A percentile compares a stretch with the other conserved stretches of the same genome.
Conservation (phyloP, 2,329 filamentous ascomycete species). For the Elsinoe australis region DNA sequence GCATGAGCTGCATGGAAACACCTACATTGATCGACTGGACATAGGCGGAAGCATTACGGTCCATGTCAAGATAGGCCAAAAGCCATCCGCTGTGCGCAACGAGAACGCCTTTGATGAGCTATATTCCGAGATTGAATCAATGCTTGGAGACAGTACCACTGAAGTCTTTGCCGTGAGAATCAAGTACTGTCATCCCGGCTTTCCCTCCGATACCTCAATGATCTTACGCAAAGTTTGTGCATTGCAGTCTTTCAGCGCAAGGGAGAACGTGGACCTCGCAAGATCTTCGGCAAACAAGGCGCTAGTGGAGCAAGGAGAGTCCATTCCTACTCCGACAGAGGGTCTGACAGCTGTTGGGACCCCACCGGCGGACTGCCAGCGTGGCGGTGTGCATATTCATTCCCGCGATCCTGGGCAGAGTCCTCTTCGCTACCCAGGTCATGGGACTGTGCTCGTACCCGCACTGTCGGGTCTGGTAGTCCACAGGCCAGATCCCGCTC, state of each 20-base stretch:
- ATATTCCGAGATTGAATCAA: constrained; percentile 9
- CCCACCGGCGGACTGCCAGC: no score
- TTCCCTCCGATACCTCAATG: constrained; percentile 5
- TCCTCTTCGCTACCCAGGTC: constrained; percentile 12
- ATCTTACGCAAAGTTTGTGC: constrained; percentile 21
- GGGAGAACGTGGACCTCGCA: background rate
- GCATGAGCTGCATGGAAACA: no score
- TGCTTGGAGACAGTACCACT: constrained; percentile 19
- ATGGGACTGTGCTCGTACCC: background rate
- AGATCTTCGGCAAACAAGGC: background rate
- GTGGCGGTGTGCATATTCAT: no score
- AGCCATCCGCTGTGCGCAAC: no score
- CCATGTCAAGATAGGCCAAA: background rate
- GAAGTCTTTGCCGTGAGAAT: constrained; percentile 9
- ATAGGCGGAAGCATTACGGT: background rate
- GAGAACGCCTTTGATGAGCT: constrained; percentile 1
- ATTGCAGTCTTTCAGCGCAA: constrained; percentile 15
- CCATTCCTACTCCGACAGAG: background rate
- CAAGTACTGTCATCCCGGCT: background rate
- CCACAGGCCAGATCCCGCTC: background rate
- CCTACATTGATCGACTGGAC: no score
- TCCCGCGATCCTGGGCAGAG: no score
- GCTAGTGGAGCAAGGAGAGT: background rate
- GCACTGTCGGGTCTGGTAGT: background rate
- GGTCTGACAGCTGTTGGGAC: no score